These are phyloP conservation scores for Cercospora janseana DNA, from an alignment of 2,329 filamentous ascomycete genomes.

Conservation along the genomic window DNA sequence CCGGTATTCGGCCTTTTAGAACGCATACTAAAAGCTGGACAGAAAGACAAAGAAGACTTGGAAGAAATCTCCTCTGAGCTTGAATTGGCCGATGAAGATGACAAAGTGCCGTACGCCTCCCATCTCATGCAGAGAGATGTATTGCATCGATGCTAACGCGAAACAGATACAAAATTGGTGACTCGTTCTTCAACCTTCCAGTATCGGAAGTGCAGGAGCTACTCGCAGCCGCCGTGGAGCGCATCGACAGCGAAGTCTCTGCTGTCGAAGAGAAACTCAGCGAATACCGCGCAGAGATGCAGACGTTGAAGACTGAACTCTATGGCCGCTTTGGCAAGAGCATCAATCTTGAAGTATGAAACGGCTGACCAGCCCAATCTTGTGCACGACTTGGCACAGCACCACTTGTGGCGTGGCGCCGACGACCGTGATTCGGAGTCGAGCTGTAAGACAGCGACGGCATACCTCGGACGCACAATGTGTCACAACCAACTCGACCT, in stretches of 20 bases:
- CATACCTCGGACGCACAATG: no score
- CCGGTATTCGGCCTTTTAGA: background rate
- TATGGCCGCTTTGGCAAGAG: conserved; percentile 94
- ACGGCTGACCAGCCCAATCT: no score
- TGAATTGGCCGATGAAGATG: conserved; percentile 92
- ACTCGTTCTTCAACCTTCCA: conserved; percentile 86
- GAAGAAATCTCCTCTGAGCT: conserved; percentile 89
- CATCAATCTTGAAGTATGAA: conserved; percentile 83
- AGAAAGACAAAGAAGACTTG: conserved; percentile 99
- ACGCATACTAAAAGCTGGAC: conserved; percentile 12
- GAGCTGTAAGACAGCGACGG: no score
- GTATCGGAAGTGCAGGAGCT: conserved; percentile 84
- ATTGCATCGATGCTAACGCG: conserved; percentile 9
- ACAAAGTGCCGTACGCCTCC: conserved; percentile 76
- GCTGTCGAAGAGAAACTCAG: conserved; percentile 73
- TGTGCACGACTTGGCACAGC: background rate
- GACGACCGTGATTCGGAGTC: background rate
- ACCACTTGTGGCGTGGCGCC: background rate
- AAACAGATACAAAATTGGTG: conserved; percentile 87
- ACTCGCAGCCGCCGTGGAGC: conserved; percentile 67
- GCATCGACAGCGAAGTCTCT: conserved; percentile 73
- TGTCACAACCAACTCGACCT: no score
- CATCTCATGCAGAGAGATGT: conserved; percentile 1
- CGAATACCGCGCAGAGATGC: conserved; percentile 79
- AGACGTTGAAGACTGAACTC: conserved; percentile 81